These are phyloP conservation scores for Zoysia japonica DNA, from an alignment of 176 grass and related monocot genomes.

Conservation along the genomic window DNA sequence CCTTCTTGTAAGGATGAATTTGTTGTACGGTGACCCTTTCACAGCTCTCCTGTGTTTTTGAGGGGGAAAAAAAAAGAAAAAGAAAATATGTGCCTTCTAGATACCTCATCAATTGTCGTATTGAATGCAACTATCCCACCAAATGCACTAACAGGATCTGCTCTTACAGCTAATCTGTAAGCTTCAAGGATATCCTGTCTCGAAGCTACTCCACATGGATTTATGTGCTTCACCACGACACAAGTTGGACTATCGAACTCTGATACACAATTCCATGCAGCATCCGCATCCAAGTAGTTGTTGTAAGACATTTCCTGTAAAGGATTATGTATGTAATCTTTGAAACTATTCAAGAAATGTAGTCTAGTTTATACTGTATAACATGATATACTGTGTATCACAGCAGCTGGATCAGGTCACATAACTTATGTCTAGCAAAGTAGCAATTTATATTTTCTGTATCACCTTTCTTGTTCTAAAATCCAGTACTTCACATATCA, in stretches of 20 bases:
- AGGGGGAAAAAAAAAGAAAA: too few species aligned
- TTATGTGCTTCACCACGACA: slow-evolving; percentile 92
- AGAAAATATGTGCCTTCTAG: neutral
- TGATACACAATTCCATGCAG: slow-evolving; percentile 93
- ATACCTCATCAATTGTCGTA: slow-evolving; percentile 67
- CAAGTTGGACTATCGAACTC: slow-evolving; percentile 83
- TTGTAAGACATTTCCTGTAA: slow-evolving; percentile 96
- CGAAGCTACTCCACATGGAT: slow-evolving; percentile 90
- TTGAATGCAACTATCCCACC: slow-evolving; percentile 95
- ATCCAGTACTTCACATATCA: neutral
- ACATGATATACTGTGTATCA: neutral
- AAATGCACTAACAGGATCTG: slow-evolving; percentile 89
- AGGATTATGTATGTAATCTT: neutral
- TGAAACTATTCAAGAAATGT: neutral
- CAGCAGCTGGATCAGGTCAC: neutral
- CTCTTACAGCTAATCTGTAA: slow-evolving; percentile 86
- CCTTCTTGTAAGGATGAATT: too few species aligned
- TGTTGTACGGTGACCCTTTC: too few species aligned
- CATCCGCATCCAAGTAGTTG: slow-evolving; percentile 97
- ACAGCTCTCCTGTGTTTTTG: too few species aligned
- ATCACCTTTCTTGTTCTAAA: neutral
- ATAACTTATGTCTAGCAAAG: neutral
- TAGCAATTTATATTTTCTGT: neutral
- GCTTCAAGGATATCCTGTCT: slow-evolving; percentile 73
- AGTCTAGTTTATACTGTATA: neutral